These are phyloP conservation scores for Lactifluus echinatus DNA, from an alignment of 768 basidiomycete genomes.

Conservation along the genomic window DNA sequence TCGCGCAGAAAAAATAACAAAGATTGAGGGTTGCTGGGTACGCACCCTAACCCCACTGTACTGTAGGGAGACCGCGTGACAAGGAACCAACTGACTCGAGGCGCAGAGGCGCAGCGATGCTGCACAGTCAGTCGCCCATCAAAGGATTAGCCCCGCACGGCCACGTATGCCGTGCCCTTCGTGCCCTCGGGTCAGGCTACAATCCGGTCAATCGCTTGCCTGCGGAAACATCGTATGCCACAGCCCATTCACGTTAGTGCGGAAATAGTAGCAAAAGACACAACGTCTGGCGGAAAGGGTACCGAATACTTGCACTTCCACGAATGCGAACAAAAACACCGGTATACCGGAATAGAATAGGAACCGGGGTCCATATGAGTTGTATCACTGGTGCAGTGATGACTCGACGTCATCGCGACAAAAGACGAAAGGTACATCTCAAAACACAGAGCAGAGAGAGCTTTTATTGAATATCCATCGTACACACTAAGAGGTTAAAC, in stretches of 20 bases:
- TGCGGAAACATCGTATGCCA: neutral
- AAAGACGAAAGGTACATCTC: neutral
- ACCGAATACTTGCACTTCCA: neutral
- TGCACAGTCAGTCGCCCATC: neutral
- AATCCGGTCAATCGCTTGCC: neutral
- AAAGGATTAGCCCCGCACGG: neutral
- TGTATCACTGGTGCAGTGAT: neutral
- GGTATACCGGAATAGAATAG: neutral
- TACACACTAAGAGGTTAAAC: neutral
- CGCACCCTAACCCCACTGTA: slow-evolving; percentile 1
- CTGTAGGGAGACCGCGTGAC: neutral
- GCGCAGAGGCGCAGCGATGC: neutral
- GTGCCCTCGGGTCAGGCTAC: neutral
- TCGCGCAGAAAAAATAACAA: neutral
- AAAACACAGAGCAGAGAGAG: no score
- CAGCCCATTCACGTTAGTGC: neutral
- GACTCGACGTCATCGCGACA: neutral
- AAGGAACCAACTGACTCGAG: slow-evolving; percentile 2
- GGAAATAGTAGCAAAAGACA: no score
- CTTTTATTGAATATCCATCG: no score
- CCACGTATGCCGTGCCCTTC: neutral
- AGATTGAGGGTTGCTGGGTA: neutral
- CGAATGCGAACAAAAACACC: neutral
- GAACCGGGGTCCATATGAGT: neutral
- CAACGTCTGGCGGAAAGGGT: no score